Evolutionary conservation across 1,284 basidiomycete species (phyloP), one percentile per base, ranked within the genome.

Genomic region (Moesziomyces antarcticus): DNA sequence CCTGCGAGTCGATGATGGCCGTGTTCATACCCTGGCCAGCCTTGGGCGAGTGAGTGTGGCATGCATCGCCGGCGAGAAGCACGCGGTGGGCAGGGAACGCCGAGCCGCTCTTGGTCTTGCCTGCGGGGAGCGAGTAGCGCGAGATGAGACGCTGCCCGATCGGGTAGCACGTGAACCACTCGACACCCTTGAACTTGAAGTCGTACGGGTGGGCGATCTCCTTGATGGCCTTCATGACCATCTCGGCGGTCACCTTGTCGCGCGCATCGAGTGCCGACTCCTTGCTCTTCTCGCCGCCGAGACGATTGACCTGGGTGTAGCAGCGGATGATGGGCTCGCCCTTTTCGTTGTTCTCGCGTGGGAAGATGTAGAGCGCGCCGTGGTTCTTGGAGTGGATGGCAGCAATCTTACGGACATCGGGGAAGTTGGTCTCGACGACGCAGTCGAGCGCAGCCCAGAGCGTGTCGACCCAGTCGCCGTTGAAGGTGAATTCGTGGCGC

Each of bases 11-110:
- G 57, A 85, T 82, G 75, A 86, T 84, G 45, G 84, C 84, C 52
- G 85, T 85, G 77, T 85, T 86, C 85, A 85, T 85, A 49, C 82
- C 84, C 77, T 78, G 82, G 73, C 50, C 84, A 64, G 77, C 84
- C 76, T 86, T 86, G 30, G 85, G 85, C 24, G 81, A 83, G 73
- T 86, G 85, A 8, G 85, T 85, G 76, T 85, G 85, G 55, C 84
- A 85, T 7, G 85, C 85, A 63, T 86, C 85, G 37, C 85, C 85
- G 21, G 82, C 85, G 25, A 86, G 73, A 62, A 85, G 79, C 65
- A 86, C 81, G 35, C 84, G 70, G 55, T 81, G 77, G n/a, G 49
- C 70, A 3, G 69, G 71, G 59, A 77, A 80, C 11, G 59, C 21
- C 22, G 48, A 49, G 5, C 64, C 69, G 14, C 47, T 43, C 6